phyloP scores from a whole-genome alignment of 169 alveolate genomes.

The Plasmodium billcollinsi region DNA sequence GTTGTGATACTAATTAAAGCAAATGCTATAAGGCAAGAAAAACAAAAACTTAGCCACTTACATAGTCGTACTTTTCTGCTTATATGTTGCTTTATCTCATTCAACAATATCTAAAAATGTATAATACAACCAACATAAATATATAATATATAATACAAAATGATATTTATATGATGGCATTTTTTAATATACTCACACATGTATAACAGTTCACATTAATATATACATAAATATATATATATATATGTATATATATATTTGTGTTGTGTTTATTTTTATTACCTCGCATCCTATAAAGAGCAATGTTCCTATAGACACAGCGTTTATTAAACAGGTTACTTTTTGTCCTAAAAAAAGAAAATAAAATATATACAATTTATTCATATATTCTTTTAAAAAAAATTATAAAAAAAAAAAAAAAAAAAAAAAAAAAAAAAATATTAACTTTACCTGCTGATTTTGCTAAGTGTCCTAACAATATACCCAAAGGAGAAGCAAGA shows the following conservation, averaged over 20 bases:
- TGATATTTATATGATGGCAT: background rate
- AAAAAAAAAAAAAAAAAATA: too few species aligned
- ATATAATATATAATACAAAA: background rate
- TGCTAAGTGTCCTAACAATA: slow-evolving; percentile 37
- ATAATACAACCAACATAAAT: background rate
- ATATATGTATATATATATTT: background rate
- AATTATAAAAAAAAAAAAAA: too few species aligned
- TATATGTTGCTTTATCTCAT: slow-evolving; percentile 44
- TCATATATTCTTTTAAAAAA: background rate
- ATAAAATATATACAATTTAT: background rate
- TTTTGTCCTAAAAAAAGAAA: slow-evolving; percentile 44
- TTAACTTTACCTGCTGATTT: slow-evolving; percentile 29
- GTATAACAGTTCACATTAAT: background rate
- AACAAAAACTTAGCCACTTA: slow-evolving; percentile 60
- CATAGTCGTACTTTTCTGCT: slow-evolving; percentile 33
- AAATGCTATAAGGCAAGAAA: slow-evolving; percentile 58
- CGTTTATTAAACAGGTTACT: slow-evolving; percentile 49
- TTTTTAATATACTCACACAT: background rate
- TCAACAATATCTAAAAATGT: slow-evolving; percentile 48
- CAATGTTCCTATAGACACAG: slow-evolving; percentile 47
- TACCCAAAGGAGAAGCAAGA: slow-evolving; percentile 56
- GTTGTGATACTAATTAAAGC: slow-evolving; percentile 8
- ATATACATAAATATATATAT: background rate
- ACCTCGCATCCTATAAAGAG: slow-evolving; percentile 74
- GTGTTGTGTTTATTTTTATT: background rate